Percentiles rank a stretch among this genome's conserved stretches.
Evolutionary conservation across 768 basidiomycete genomes (phyloP).

Genomic region (Cystoderma amianthinum): DNA sequence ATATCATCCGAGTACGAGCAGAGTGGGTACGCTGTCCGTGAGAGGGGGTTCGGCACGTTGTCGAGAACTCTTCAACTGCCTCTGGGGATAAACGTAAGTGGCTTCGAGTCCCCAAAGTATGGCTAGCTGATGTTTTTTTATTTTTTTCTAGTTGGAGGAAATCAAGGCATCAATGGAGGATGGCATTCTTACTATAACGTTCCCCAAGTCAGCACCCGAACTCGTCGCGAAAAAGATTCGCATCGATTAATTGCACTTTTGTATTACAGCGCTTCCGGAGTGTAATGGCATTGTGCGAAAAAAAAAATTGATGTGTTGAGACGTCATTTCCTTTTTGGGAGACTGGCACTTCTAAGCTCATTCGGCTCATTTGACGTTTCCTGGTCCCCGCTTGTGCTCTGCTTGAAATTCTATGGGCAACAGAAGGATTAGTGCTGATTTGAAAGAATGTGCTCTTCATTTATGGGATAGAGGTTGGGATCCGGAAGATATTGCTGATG

Average conservation of each 20-base stretch:
- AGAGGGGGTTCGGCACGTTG: slow-evolving; percentile 1
- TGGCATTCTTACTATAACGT: slow-evolving; percentile 1
- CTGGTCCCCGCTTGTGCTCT: too few relatives aligned
- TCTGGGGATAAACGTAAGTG: background rate
- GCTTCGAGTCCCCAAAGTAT: background rate
- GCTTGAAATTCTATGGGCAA: too few relatives aligned
- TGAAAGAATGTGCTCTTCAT: too few relatives aligned
- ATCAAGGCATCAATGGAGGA: slow-evolving; percentile 3
- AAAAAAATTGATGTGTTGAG: background rate
- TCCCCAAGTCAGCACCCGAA: slow-evolving; percentile 1
- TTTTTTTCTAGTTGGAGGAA: background rate
- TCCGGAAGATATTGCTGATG: too few relatives aligned
- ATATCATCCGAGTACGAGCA: slow-evolving; percentile 1
- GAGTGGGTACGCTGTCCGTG: slow-evolving; percentile 1
- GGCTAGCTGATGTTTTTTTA: background rate
- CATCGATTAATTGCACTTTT: background rate
- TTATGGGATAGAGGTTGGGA: too few relatives aligned
- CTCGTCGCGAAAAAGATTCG: slow-evolving; percentile 1
- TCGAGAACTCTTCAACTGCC: slow-evolving; percentile 1
- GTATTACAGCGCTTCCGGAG: background rate
- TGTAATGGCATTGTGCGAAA: background rate
- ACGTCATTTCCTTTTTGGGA: background rate
- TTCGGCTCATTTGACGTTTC: too few relatives aligned
- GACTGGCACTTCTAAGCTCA: too few relatives aligned
- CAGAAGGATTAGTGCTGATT: too few relatives aligned